Base-by-base conservation (phyloP, 306 rosid genomes). In the Acacia crassicarpa region DNA sequence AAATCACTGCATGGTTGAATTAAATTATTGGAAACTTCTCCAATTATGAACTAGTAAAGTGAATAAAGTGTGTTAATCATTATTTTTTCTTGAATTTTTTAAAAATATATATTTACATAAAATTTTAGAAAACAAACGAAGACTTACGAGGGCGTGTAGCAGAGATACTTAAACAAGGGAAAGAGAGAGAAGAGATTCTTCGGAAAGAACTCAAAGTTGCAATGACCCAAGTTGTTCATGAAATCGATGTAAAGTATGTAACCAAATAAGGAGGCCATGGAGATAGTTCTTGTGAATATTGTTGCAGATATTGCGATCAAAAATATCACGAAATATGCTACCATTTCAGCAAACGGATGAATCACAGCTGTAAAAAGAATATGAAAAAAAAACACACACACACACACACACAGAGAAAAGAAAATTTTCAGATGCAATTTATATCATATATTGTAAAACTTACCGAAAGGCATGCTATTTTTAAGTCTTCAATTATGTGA, bases 301-400 rank as follows among this genome's bases (percentile, higher is more conserved):
- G 44, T 19, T 15, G 71, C 38, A 6, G 20, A 32, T 19, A 32
- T 38, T 32, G 71, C 45, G 38, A 66, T 66, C 8, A 10, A 16
- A 3, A 89, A 89, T 6, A 87, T 78, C 45, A 59, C 0, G 77
- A 81, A 83, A 41, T 89, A 89, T 71, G 76, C 79, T 25, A 89
- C 8, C 51, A 71, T 82, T 65, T 89, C 92, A 12, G 88, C 90
- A 80, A 89, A 89, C 79, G 92, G 92, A 65, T 89, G 92, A 67
- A 4, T 77, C 45, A 89, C 89, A 79, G 92, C 92, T 85, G 88
- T 54, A 58, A 23, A 69, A n/a, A 22, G 1, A 1, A 58, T n/a
- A 1, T 19, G n/a, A 22, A 58, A 58, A 13, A 46, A 2, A 7
- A 3, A 56, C 2, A n/a, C n/a, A n/a, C n/a, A n/a, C n/a, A n/a